Evolutionary conservation across 1,139 yeast genomes (phyloP), one percentile per base, ranked within the genome.

Genomic region (Entelexis paramagnoliae): DNA sequence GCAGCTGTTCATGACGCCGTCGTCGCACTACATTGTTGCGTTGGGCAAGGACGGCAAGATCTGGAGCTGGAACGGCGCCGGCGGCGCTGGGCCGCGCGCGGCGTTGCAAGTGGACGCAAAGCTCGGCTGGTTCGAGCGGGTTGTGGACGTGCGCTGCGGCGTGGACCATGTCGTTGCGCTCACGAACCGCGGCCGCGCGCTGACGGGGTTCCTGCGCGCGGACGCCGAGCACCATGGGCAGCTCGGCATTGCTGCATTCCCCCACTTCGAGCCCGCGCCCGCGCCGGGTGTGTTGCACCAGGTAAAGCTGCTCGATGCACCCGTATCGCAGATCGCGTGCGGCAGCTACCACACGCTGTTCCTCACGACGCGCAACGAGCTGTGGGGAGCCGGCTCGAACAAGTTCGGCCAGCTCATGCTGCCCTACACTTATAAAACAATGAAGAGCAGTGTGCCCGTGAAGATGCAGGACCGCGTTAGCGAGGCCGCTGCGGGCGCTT

Each of bases 351-450:
- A 87, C 67, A 79, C 87, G 9, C 64, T 88, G 29, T 93, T 80
- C 1, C 65, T 76, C 30, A 91, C 86, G 59, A 61, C 69, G 2
- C 63, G 72, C 24, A 93, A 91, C 16, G 72, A 74, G 53, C 69
- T 87, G 17, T 84, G 83, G 78, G 76, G 88, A 1, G 89, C 94
- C 78, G 98, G 98, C 30, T 78, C 78, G 55, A 91, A 91, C 64
- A 71, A 77, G 2, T 77, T 69, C 64, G 97, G 98, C 24, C 91
- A 91, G 63, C 73, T 93, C 55, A 95, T 89, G n/a, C 72, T 78
- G 47, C 80, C 80, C 9, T 80, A 83, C 48, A 72, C 77, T 28
- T 78, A 78, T 62, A 78, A 78, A 52, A 78, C 83, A 13, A 87
- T 83, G 58, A 70, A 75, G 49, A 74, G 82, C 49, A 79, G 94